Conservation (phyloP, 1,284 basidiomycete species). For the Fomitopsis schrenkii region DNA sequence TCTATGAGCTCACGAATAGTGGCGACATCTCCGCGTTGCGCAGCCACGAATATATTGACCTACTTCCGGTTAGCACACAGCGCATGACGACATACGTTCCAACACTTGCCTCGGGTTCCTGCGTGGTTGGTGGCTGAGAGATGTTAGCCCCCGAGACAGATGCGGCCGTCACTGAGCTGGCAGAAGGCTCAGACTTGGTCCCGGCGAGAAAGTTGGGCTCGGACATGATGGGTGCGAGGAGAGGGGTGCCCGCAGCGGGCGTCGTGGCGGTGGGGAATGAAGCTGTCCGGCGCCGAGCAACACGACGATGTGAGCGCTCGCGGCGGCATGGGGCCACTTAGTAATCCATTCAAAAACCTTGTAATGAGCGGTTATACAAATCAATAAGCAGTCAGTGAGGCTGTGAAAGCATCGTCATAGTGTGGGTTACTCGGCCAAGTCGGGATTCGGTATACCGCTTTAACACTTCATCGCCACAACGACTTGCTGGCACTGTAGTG, state of each 20-base stretch:
- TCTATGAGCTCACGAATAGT: conserved; percentile 69
- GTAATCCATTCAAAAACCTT: not conserved
- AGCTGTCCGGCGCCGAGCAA: too few relatives aligned
- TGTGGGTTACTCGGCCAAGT: too few relatives aligned
- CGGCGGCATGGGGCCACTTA: not conserved
- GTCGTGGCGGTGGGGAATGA: not conserved
- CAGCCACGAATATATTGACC: conserved; percentile 75
- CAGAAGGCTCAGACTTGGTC: conserved; percentile 28
- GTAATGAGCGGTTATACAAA: too few relatives aligned
- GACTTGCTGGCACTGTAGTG: too few relatives aligned
- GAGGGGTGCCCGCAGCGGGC: not conserved
- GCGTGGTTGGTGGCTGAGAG: conserved; percentile 25
- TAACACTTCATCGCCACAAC: too few relatives aligned
- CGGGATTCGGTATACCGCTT: too few relatives aligned
- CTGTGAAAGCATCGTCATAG: too few relatives aligned
- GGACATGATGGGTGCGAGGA: conserved; percentile 14
- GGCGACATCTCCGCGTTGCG: conserved; percentile 82
- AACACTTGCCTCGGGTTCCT: conserved; percentile 29
- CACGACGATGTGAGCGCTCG: too few relatives aligned
- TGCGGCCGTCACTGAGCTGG: conserved; percentile 24
- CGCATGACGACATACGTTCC: not conserved
- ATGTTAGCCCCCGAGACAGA: conserved; percentile 25
- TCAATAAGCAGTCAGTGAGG: too few relatives aligned
- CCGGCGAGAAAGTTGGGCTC: conserved; percentile 24
- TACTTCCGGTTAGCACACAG: conserved; percentile 9